Base-by-base conservation (phyloP, 805 yeast genomes). In the Lipomyces yamadae region DNA sequence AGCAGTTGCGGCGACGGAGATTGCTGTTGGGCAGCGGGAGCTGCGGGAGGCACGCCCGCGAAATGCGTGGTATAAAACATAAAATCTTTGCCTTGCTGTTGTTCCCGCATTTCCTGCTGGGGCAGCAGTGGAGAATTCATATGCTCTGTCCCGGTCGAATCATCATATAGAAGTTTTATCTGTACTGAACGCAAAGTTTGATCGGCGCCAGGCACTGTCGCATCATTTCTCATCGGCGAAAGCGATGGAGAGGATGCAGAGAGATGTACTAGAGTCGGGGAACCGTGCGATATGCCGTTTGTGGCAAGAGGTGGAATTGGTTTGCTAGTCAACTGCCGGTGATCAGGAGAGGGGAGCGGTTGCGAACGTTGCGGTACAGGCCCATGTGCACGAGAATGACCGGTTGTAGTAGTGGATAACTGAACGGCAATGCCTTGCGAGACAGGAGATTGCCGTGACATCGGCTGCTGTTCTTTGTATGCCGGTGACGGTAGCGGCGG, bases 391-490 rank as follows among this genome's bases (percentile, higher is more conserved):
- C 10, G 61, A 42, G 15, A n/a, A 42, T 13, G 48, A 24, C 8
- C 48, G 8, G 29, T 3, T 2, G 18, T 15, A 50, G 30, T 30
- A 5, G 60, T 11, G 2, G 52, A 39, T 8, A 52, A 13, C 13
- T n/a, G 48, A 10, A 48, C 4, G 2, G 53, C 8, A 15, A 52
- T 52, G 34, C 34, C 11, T 13, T 24, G 55, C 34, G 34, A 29
- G 7, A 52, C 15, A 52, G 55, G 55, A 13, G 63, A 15, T 29
- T 53, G 69, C 18, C 37, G 37, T 34, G 37, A 32, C 10, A 52
- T 37, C 32, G n/a, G 59, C 54, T 53, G 66, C 45, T 56, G 67
- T 18, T 62, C 63, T 50, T 39, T 24, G 24, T 24, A 24, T 37
- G 39, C 4, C 13, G 39, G 39, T 37, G 13, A 24, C 24, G 24